Evolutionary conservation across 106 monocot genomes (phyloP), one percentile per base, ranked within the genome.

Genomic region (Apostasia ramifera): DNA sequence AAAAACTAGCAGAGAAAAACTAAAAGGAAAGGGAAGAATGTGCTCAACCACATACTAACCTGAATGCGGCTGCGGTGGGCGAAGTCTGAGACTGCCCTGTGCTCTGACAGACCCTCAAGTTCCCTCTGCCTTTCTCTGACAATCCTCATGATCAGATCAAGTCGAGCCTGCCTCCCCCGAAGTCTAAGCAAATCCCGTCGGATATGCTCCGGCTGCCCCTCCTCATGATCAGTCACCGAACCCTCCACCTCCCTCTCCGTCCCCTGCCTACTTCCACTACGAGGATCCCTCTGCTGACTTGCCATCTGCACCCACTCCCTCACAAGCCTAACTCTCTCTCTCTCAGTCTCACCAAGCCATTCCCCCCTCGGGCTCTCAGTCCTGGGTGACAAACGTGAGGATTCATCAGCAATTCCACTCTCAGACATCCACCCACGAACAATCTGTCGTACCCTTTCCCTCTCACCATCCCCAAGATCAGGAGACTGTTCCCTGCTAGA

Each of bases 261-360:
- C 53, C n/a, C 65, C 48, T 49, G 47, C 48, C 77, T 81, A 13
- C 78, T 68, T 7, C 63, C 55, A 40, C 66, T 75, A 12, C 77
- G 70, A 5, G 71, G 53, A 50, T 85, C 88, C 59, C 88, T 88
- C 71, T 84, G 79, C 68, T 84, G 83, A 73, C 85, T 93, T 1
- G 85, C 76, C 85, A 66, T 86, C 67, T 86, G 89, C 58, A 97
- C 84, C 84, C 86, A 84, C 72, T 92, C 92, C 68, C 95, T 82
- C 67, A 89, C 95, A 39, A 84, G 58, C 82, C 91, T 80, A 72
- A 97, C 95, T 47, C 95, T 73, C 77, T 97, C 86, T 14, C 95
- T 77, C 70, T 92, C 95, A 3, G 67, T 92, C 81, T 97, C 95
- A 0, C 95, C 95, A 2, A 97, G 82, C 91, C 83, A 86, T 71